Percentiles rank a stretch among this genome's conserved stretches.
Conservation (phyloP, 2,329 filamentous ascomycete genomes). For the Plectosphaerella sp. region DNA sequence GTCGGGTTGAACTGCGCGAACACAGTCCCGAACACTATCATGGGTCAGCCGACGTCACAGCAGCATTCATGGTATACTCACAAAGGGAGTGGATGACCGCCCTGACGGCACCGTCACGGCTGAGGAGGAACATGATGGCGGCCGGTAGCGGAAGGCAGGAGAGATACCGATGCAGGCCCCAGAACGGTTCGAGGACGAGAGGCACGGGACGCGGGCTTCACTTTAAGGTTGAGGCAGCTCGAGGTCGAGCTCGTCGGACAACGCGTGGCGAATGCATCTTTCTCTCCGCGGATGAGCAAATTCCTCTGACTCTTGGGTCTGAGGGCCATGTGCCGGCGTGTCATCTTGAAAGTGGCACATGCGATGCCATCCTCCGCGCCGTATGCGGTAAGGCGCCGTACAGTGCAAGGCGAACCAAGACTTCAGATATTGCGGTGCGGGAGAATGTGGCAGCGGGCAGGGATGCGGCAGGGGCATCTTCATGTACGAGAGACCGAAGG, state of each 20-base stretch:
- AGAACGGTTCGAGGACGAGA: background rate
- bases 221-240: background rate
- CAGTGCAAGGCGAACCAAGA: background rate
- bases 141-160: background rate
- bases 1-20: constrained; percentile 11
- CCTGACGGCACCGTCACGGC: constrained; percentile 7
- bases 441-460: background rate
- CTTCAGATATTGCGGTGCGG: background rate
- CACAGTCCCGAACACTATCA: too few species aligned
- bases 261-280: background rate
- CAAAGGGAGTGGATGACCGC: constrained; percentile 9
- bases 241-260: background rate
- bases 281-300: background rate
- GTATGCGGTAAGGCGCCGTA: background rate
- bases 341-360: background rate
- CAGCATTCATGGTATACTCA: background rate
- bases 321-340: background rate
- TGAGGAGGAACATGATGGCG: constrained; percentile 10
- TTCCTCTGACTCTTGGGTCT: background rate
- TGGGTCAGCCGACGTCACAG: too few species aligned
- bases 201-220: background rate
- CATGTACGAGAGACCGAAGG: background rate
- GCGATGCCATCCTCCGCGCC: background rate
- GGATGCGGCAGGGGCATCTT: background rate
- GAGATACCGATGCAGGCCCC: background rate